Evolutionary conservation across 768 basidiomycete genomes (phyloP).

Genomic region (Pulveroboletus sp.): DNA sequence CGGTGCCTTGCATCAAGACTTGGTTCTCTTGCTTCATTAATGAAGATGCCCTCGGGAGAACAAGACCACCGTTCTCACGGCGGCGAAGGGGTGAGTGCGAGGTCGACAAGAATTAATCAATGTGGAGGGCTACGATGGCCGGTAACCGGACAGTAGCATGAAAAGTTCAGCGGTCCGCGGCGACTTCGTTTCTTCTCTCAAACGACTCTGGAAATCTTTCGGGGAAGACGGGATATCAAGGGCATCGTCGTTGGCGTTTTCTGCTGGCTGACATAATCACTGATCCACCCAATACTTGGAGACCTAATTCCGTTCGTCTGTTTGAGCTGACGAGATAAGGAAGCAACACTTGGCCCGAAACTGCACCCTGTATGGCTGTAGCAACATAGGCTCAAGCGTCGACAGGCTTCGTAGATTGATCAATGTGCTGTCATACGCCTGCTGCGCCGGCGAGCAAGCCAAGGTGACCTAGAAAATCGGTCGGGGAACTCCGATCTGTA

Average conservation of each 20-base stretch:
- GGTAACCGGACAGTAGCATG: not conserved
- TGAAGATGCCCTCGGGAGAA: conserved; percentile 22
- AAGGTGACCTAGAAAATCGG: not conserved
- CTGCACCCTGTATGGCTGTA: not conserved
- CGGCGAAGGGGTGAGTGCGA: conserved; percentile 8
- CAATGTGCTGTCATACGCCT: not conserved
- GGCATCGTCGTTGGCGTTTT: not conserved
- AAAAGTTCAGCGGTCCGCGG: conserved; percentile 11
- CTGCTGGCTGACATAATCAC: conserved; percentile 13
- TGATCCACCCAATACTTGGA: not conserved
- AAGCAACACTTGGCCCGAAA: not conserved
- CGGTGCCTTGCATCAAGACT: conserved; percentile 12
- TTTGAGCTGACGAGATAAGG: not conserved
- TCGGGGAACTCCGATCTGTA: conserved; percentile 1
- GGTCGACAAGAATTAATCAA: conserved; percentile 12
- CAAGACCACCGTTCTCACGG: conserved; percentile 7
- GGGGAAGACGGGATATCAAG: conserved; percentile 10
- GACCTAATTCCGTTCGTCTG: too few species aligned
- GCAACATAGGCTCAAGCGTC: not conserved
- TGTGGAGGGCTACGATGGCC: not conserved
- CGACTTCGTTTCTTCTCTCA: conserved; percentile 8
- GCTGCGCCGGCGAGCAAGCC: not conserved
- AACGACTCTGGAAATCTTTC: conserved; percentile 10
- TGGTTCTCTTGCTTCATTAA: conserved; percentile 27
- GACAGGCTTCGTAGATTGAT: conserved; percentile 2